Conservation (phyloP, 768 basidiomycete species). For the Sarcodon sp. region DNA sequence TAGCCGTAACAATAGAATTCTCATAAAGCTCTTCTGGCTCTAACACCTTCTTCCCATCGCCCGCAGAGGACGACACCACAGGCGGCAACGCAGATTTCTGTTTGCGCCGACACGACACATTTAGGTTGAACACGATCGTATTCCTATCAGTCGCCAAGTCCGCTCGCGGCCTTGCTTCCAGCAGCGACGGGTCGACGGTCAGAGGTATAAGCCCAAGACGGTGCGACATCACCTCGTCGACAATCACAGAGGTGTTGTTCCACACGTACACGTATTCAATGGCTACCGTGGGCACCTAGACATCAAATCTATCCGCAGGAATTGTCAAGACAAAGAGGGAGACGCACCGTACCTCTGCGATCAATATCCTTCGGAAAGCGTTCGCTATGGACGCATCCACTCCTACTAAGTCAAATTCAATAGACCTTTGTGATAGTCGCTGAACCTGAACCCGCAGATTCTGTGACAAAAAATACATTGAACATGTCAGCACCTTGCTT, state of each 20-base stretch:
- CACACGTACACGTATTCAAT: slow-evolving; percentile 88
- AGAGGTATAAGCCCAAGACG: slow-evolving; percentile 89
- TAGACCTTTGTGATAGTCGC: slow-evolving; percentile 66
- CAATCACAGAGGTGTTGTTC: slow-evolving; percentile 91
- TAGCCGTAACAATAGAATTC: slow-evolving; percentile 57
- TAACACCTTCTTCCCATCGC: slow-evolving; percentile 18
- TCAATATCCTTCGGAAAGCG: slow-evolving; percentile 82
- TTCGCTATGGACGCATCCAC: slow-evolving; percentile 96
- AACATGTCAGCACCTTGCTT: slow-evolving; percentile 11
- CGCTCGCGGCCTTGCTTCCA: slow-evolving; percentile 35
- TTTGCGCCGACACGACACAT: slow-evolving; percentile 52
- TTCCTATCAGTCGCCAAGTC: slow-evolving; percentile 72
- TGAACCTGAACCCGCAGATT: slow-evolving; percentile 63
- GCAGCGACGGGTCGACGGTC: slow-evolving; percentile 65
- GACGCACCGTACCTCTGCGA: slow-evolving; percentile 64
- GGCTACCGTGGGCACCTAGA: slow-evolving; percentile 79
- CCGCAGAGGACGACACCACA: neutral
- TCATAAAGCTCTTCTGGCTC: slow-evolving; percentile 56
- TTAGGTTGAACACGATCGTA: slow-evolving; percentile 76
- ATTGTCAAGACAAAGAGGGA: neutral
- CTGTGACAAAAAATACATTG: slow-evolving; percentile 25
- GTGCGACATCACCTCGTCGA: slow-evolving; percentile 87
- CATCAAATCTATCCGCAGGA: neutral
- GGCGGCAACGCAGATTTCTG: slow-evolving; percentile 28
- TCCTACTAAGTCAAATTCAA: slow-evolving; percentile 93